These are phyloP conservation scores for Pythium sp. DNA, from an alignment of 352 stramenopile genomes.

Conservation along the genomic window DNA sequence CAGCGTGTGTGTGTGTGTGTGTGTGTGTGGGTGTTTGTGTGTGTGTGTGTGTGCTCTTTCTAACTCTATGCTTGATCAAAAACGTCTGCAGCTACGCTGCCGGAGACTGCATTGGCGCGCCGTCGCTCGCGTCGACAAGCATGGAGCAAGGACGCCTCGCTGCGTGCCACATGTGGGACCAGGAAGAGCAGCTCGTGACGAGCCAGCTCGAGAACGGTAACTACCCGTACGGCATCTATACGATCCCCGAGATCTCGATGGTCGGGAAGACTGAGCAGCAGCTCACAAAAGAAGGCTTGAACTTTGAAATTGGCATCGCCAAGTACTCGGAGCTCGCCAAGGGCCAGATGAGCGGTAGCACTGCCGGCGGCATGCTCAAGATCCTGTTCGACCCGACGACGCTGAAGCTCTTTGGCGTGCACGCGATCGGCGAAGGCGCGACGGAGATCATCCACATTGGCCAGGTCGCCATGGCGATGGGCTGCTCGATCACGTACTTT, in stretches of 20 bases:
- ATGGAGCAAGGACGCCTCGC: conserved; percentile 88
- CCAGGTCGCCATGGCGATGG: conserved; percentile 87
- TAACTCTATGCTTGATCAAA: background rate
- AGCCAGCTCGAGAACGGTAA: conserved; percentile 75
- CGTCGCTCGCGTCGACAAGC: conserved; percentile 83
- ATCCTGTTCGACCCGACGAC: conserved; percentile 83
- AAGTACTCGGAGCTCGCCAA: conserved; percentile 88
- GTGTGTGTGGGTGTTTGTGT: too few relatives aligned
- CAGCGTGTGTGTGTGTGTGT: too few relatives aligned
- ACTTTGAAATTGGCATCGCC: conserved; percentile 87
- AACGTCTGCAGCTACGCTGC: conserved; percentile 59
- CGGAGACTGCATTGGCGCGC: conserved; percentile 88
- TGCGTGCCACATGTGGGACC: conserved; percentile 84
- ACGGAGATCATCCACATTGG: conserved; percentile 92
- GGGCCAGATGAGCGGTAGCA: conserved; percentile 86
- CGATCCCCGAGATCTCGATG: conserved; percentile 90
- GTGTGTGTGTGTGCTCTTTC: background rate
- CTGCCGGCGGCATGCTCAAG: conserved; percentile 82
- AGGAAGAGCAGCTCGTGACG: conserved; percentile 45
- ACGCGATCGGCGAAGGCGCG: conserved; percentile 86
- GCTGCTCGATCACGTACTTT: conserved; percentile 85
- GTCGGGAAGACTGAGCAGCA: conserved; percentile 89
- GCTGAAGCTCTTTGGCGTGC: conserved; percentile 82
- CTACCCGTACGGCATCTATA: conserved; percentile 92
- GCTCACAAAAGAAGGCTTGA: conserved; percentile 72